Evolutionary conservation across 2,329 filamentous ascomycete species (phyloP).

Genomic region (Aspergillus ibericus): DNA sequence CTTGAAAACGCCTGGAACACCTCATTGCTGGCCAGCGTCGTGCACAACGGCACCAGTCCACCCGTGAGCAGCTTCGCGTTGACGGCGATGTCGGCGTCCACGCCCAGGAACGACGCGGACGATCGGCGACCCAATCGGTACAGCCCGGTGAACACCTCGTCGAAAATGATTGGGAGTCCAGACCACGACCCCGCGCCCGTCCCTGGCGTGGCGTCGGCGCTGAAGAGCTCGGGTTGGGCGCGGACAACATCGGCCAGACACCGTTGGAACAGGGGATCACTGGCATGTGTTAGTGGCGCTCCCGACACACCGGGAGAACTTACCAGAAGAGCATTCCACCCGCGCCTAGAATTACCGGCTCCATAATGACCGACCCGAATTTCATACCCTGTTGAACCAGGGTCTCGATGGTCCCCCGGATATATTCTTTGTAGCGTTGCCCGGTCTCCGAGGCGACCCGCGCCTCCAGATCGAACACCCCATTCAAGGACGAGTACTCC

Average conservation of each 20-base stretch:
- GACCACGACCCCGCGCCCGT: conserved; percentile 54
- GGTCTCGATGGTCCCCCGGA: conserved; percentile 54
- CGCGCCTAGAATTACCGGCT: conserved; percentile 77
- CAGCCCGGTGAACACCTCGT: conserved; percentile 85
- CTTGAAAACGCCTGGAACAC: conserved; percentile 73
- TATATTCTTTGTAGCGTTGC: conserved; percentile 60
- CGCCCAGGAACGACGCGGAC: conserved; percentile 67
- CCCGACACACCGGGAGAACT: conserved; percentile 35
- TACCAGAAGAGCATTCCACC: conserved; percentile 81
- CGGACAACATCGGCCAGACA: conserved; percentile 69
- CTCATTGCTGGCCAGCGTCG: conserved; percentile 70
- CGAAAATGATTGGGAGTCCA: conserved; percentile 76
- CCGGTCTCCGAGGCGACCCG: conserved; percentile 50
- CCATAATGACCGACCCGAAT: conserved; percentile 76
- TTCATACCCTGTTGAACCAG: conserved; percentile 61
- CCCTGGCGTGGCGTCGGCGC: conserved; percentile 14
- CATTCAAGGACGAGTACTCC: conserved; percentile 51
- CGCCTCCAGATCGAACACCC: conserved; percentile 61
- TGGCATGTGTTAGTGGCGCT: conserved; percentile 31
- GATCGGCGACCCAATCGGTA: conserved; percentile 76
- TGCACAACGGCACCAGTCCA: conserved; percentile 73
- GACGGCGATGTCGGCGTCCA: conserved; percentile 72
- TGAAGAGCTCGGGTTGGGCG: conserved; percentile 57
- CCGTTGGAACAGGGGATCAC: conserved; percentile 78
- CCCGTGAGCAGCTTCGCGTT: conserved; percentile 84